A percentile compares a stretch with the other conserved stretches of the same genome.
Evolutionary conservation across 352 stramenopile genomes (phyloP).

Genomic region (Synura sp.): DNA sequence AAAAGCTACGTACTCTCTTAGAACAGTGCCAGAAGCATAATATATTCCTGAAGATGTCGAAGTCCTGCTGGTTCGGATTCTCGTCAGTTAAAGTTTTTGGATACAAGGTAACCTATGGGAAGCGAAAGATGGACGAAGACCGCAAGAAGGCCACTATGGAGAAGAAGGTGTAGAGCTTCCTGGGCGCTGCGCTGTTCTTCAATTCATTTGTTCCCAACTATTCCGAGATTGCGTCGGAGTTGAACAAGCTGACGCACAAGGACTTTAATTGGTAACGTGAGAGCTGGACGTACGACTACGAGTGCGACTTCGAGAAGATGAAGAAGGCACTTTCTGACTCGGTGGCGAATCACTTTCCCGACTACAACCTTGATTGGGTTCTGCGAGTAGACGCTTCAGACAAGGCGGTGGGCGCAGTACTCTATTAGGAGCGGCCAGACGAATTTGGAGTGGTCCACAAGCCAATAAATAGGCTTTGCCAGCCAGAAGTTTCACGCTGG

Average conservation of each 20-base stretch:
- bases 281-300: background rate
- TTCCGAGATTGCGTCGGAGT: background rate
- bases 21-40: constrained; percentile 19
- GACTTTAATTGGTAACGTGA: constrained; percentile 18
- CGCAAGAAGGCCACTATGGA: background rate
- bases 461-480: background rate
- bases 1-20: background rate
- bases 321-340: constrained; percentile 9
- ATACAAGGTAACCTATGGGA: background rate
- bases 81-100: constrained; percentile 5
- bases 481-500: background rate
- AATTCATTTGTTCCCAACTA: constrained; percentile 30
- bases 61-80: constrained; percentile 34
- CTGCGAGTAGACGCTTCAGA: background rate
- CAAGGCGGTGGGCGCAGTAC: background rate
- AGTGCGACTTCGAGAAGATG: background rate
- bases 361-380: constrained; percentile 22
- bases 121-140: background rate
- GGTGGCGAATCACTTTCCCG: background rate
- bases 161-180: constrained; percentile 10
- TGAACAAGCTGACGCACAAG: constrained; percentile 4
- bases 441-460: background rate
- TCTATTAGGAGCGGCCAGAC: background rate
- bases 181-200: constrained; percentile 20
- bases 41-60: constrained; percentile 26